These are phyloP conservation scores for Chrysanthemum makinoi DNA, from an alignment of 129 eudicot species.

Conservation along the genomic window DNA sequence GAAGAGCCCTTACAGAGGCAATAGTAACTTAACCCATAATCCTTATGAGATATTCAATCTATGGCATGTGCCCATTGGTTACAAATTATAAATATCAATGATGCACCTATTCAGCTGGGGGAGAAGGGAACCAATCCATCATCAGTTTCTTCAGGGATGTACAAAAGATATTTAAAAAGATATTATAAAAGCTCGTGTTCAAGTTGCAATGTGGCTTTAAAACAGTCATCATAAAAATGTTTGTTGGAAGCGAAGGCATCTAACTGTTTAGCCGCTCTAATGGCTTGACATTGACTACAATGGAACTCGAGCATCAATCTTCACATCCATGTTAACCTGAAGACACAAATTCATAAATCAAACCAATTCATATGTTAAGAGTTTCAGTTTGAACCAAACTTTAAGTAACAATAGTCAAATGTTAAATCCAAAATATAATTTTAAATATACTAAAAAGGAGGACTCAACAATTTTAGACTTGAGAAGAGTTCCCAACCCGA, in stretches of 20 bases:
- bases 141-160: constrained; percentile 85
- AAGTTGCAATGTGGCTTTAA: constrained; percentile 76
- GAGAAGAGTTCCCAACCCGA: no score
- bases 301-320: constrained; percentile 84
- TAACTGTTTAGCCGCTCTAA: constrained; percentile 66
- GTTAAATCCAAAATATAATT: no score
- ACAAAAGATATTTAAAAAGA: constrained; percentile 52
- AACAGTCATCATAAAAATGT: constrained; percentile 57
- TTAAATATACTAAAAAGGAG: no score
- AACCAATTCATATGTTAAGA: no score
- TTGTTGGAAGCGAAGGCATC: constrained; percentile 74
- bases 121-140: constrained; percentile 91
- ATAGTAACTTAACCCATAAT: no score
- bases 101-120: constrained; percentile 91
- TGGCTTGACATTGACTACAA: constrained; percentile 69
- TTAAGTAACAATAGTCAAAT: no score
- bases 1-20: no score
- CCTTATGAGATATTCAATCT: no score
- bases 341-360: background rate
- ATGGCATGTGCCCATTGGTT: no score
- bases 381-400: no score
- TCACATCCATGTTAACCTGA: constrained; percentile 87
- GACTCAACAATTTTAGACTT: no score
- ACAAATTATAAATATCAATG: constrained; percentile 58
- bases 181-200: constrained; percentile 71